Evolutionary conservation across 1,139 yeast genomes (phyloP).

Genomic region (Pichia norvegensis): DNA sequence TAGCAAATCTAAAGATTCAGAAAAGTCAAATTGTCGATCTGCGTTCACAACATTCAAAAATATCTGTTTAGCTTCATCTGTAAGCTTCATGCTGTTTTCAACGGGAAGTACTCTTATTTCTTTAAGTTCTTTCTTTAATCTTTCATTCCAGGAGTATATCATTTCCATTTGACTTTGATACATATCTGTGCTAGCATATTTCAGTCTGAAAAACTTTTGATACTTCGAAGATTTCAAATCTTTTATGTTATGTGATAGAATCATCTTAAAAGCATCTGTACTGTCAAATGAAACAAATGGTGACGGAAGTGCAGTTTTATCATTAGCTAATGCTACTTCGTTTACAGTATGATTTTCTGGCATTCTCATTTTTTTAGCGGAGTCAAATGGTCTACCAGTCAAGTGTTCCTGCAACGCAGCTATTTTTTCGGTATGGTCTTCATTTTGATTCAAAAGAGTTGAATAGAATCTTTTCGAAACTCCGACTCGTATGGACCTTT

Average conservation of each 20-base stretch:
- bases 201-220: constrained; percentile 5
- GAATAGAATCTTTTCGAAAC: neutral
- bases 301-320: constrained; percentile 7
- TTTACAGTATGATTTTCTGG: neutral
- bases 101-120: neutral
- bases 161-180: constrained; percentile 4
- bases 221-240: constrained; percentile 3
- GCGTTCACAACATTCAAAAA: neutral
- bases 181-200: constrained; percentile 1
- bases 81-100: constrained; percentile 1
- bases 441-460: neutral
- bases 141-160: constrained; percentile 6
- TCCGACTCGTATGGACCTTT: neutral
- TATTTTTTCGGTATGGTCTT: neutral
- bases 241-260: neutral
- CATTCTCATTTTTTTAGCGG: neutral
- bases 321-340: neutral
- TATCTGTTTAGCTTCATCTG: constrained; percentile 1
- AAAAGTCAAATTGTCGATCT: neutral
- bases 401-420: neutral
- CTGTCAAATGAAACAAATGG: constrained; percentile 10
- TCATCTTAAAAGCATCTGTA: constrained; percentile 4
- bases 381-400: constrained; percentile 11
- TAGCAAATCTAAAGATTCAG: constrained; percentile 1
- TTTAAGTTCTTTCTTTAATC: neutral